phyloP scores from a whole-genome alignment of 2,329 filamentous ascomycete species.

The Aspergillus texensis region DNA sequence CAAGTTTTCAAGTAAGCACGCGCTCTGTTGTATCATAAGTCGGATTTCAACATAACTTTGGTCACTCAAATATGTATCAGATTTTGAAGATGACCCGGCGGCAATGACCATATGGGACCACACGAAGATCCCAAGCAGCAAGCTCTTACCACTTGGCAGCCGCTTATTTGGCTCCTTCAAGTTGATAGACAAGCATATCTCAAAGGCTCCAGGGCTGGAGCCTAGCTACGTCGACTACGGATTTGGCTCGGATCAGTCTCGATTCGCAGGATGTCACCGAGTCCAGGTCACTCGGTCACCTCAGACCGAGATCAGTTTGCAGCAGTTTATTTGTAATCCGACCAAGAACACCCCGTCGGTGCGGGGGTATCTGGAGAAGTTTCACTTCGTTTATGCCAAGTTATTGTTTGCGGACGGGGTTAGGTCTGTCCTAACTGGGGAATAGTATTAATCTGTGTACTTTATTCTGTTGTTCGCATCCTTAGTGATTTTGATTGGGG shows the following conservation, averaged over 20 bases:
- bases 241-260: conserved; percentile 17
- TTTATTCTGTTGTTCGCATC: neutral
- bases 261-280: conserved; percentile 20
- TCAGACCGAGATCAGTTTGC: conserved; percentile 6
- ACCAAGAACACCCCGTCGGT: conserved; percentile 7
- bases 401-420: neutral
- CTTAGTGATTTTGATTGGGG: neutral
- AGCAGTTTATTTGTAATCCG: conserved; percentile 22
- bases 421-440: neutral
- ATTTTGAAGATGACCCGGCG: neutral
- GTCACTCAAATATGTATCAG: neutral
- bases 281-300: conserved; percentile 17
- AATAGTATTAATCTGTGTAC: neutral
- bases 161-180: conserved; percentile 17
- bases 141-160: conserved; percentile 15
- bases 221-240: conserved; percentile 22
- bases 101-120: conserved; percentile 12
- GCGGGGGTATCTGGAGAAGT: neutral
- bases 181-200: conserved; percentile 19
- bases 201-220: neutral
- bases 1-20: neutral
- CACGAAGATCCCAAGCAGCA: conserved; percentile 1
- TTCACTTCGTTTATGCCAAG: neutral
- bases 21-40: neutral
- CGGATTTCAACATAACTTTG: neutral